Evolutionary conservation across 2,329 filamentous ascomycete genomes (phyloP).

Genomic region (Colletotrichum sp.): DNA sequence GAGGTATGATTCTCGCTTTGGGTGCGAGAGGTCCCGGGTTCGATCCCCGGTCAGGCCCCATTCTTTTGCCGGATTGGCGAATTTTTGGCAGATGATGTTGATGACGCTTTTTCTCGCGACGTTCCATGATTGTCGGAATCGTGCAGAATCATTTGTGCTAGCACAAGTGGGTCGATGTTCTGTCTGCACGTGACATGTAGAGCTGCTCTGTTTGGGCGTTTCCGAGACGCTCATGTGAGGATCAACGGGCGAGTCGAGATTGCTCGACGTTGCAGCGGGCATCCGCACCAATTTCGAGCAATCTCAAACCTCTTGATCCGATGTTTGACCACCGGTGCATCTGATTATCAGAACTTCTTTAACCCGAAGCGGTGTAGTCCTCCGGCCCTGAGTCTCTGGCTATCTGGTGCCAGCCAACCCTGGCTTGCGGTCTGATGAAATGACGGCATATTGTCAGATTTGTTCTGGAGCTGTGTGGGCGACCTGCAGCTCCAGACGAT

Average conservation of each 20-base stretch:
- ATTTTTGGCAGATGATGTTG: background rate
- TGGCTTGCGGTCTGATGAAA: background rate
- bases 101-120: background rate
- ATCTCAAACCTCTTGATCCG: background rate
- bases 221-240: slow-evolving; percentile 1
- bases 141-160: background rate
- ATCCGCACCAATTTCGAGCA: slow-evolving; percentile 16
- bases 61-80: slow-evolving; percentile 6
- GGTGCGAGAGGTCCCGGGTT: slow-evolving; percentile 40
- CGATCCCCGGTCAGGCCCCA: slow-evolving; percentile 33
- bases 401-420: background rate
- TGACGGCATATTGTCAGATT: slow-evolving; percentile 15
- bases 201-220: slow-evolving; percentile 1
- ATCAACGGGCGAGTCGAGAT: slow-evolving; percentile 20
- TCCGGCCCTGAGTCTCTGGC: background rate
- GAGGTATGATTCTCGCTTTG: slow-evolving; percentile 40
- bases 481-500: background rate
- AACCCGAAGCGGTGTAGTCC: background rate
- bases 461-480: background rate
- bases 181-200: background rate
- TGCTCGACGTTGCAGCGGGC: slow-evolving; percentile 5
- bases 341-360: background rate
- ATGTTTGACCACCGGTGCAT: background rate
- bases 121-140: background rate
- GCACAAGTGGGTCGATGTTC: background rate